A percentile compares a stretch with the other conserved stretches of the same genome.
Evolutionary conservation across 805 yeast genomes (phyloP).

Genomic region (Hemisphaericaspora nanyangensis): DNA sequence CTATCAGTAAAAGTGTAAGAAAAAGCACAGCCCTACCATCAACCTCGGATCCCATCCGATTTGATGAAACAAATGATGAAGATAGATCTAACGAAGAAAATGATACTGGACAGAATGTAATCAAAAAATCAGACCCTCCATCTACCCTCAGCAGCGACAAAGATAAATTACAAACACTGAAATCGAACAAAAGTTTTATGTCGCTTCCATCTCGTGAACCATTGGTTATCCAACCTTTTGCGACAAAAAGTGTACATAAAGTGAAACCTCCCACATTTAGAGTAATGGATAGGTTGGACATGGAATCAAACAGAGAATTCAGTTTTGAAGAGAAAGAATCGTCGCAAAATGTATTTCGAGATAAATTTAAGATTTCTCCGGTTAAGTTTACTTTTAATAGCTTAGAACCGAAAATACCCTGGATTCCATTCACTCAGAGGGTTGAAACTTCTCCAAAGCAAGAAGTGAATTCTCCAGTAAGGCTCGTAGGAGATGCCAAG

Average conservation of each 20-base stretch:
- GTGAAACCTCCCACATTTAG: background rate
- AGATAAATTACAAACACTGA: background rate
- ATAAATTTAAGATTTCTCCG: slow-evolving; percentile 9
- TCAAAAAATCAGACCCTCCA: background rate
- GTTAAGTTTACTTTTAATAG: slow-evolving; percentile 1
- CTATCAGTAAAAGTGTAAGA: slow-evolving; percentile 44
- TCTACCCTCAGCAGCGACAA: background rate
- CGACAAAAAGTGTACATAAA: slow-evolving; percentile 2
- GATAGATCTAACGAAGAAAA: too few species aligned
- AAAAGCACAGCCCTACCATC: slow-evolving; percentile 44
- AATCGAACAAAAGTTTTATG: slow-evolving; percentile 27
- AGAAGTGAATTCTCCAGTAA: background rate
- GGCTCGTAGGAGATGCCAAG: too few species aligned
- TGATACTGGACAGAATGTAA: too few species aligned
- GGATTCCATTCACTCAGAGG: background rate
- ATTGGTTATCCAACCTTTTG: slow-evolving; percentile 21
- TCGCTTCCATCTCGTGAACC: slow-evolving; percentile 38
- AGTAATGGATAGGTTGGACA: slow-evolving; percentile 1
- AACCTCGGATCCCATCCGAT: too few species aligned
- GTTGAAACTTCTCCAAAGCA: background rate
- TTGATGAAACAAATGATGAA: too few species aligned
- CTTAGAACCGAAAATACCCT: background rate
- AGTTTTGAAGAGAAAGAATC: background rate
- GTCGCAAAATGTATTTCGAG: background rate
- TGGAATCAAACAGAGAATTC: background rate